These are phyloP conservation scores for Fonsecaea pedrosoi DNA, from an alignment of 2,329 filamentous ascomycete genomes.

Conservation along the genomic window DNA sequence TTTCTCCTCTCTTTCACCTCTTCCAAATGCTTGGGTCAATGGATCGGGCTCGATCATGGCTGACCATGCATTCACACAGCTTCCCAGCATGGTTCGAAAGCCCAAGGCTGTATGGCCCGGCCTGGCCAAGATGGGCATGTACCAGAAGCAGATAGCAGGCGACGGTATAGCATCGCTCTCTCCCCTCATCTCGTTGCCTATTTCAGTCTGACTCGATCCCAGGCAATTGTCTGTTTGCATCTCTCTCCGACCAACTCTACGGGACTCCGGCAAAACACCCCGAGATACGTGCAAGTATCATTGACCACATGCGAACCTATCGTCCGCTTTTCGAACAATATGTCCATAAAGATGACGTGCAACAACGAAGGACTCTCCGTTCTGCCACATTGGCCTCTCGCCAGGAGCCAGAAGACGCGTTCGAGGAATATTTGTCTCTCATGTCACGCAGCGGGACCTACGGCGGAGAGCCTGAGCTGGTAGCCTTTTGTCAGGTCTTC, in stretches of 20 bases:
- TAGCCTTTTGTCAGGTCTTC: conserved; percentile 68
- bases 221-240: conserved; percentile 75
- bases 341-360: conserved; percentile 61
- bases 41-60: conserved; percentile 40
- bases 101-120: conserved; percentile 41
- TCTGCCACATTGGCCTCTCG: conserved; percentile 54
- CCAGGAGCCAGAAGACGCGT: conserved; percentile 62
- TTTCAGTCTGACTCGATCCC: conserved; percentile 25
- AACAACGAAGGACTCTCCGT: conserved; percentile 39
- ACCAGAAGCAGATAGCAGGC: conserved; percentile 39
- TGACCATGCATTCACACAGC: conserved; percentile 41
- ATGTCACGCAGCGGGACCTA: conserved; percentile 68
- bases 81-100: conserved; percentile 41
- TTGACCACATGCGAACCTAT: conserved; percentile 67
- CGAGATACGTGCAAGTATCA: conserved; percentile 65
- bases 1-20: conserved; percentile 15
- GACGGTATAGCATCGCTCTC: conserved; percentile 34
- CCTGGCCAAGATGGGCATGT: conserved; percentile 38
- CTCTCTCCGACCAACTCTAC: conserved; percentile 71
- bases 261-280: conserved; percentile 64
- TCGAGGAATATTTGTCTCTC: conserved; percentile 63
- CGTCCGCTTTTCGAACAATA: conserved; percentile 70
- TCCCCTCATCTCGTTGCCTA: background rate
- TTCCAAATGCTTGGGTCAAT: conserved; percentile 39
- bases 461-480: conserved; percentile 72